Base-by-base conservation (phyloP, 257 asterid species). In the Thymus quinquecostatus region DNA sequence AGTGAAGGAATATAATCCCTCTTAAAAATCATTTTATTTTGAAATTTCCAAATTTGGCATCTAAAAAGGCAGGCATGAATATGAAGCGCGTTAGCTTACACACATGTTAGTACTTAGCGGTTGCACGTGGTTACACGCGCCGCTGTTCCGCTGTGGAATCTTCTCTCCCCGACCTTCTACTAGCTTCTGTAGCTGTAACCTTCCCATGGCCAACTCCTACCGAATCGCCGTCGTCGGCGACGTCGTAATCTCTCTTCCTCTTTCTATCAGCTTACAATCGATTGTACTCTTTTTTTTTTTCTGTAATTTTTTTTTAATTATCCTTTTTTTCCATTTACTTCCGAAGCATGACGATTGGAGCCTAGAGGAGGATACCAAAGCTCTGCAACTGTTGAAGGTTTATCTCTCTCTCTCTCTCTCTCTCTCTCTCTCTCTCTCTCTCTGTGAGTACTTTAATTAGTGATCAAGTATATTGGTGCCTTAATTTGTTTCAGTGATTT, bases 191-290 rank as follows among this genome's bases (percentile, higher is more conserved):
- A 60, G 59, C 79, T 58, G 60, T 30, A 69, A 50, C 74, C 64
- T 74, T 27, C 56, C 87, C 10, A 87, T 90, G 90, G 77, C 85
- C 44, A 71, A 69, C 50, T 80, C 92, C 60, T 84, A 71, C 73
- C 85, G 98, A 75, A 87, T 93, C 47, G 98, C 87, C 78, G 82
- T 93, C 40, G 92, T 93, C 60, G 98, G 98, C 54, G 98, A 93
- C 83, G 88, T 89, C 32, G 98, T 93, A 82, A 86, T 78, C 61
- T 30, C 71, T 64, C 73, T 58, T 32, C 67, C 75, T 43, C 70
- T 74, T 57, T n/a, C 1, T 40, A 29, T 47, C 38, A 12, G 41
- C 13, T 70, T 70, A 63, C 14, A 33, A 12, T 57, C 48, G 48
- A 32, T 6, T 41, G 41, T 30, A 53, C 45, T 65, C 44, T 27